phyloP scores from a whole-genome alignment of 768 basidiomycete genomes.

The Hypholoma sublateritium region DNA sequence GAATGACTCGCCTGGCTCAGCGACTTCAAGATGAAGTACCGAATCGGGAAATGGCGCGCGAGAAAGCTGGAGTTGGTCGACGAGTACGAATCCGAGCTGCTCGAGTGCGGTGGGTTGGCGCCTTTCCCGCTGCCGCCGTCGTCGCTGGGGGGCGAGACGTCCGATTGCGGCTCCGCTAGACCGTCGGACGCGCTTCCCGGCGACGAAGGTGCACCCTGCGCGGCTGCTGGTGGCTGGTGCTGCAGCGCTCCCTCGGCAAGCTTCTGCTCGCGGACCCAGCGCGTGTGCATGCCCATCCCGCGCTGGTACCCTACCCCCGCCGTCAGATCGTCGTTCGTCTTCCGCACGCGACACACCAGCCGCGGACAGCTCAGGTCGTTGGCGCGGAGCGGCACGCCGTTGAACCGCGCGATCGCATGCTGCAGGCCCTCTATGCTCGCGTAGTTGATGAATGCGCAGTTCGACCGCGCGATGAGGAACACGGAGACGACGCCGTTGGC shows the following conservation, averaged over 20 bases:
- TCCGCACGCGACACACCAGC: constrained; percentile 81
- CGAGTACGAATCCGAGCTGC: constrained; percentile 67
- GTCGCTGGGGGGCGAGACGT: constrained; percentile 40
- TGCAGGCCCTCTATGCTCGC: constrained; percentile 59
- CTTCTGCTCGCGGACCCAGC: constrained; percentile 70
- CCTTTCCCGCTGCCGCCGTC: constrained; percentile 33
- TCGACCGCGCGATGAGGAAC: constrained; percentile 93
- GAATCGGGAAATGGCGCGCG: constrained; percentile 71
- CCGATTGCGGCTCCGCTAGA: constrained; percentile 23
- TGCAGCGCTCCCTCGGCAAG: constrained; percentile 21
- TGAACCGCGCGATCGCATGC: constrained; percentile 69
- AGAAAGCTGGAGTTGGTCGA: constrained; percentile 87
- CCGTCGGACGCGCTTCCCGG: constrained; percentile 26
- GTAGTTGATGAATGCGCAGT: constrained; percentile 93
- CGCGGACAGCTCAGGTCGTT: constrained; percentile 71
- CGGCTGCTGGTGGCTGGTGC: constrained; percentile 19
- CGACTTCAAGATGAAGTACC: constrained; percentile 94
- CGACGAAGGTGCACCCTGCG: constrained; percentile 21
- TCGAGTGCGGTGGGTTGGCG: constrained; percentile 38
- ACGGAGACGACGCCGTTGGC: constrained; percentile 73
- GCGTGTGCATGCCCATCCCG: constrained; percentile 78
- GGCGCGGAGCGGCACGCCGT: constrained; percentile 69
- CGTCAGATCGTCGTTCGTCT: constrained; percentile 79
- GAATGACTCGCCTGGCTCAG: constrained; percentile 70
- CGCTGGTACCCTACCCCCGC: constrained; percentile 93